Conservation (phyloP, 2,329 filamentous ascomycete species). For the Didymellaceae sp. region DNA sequence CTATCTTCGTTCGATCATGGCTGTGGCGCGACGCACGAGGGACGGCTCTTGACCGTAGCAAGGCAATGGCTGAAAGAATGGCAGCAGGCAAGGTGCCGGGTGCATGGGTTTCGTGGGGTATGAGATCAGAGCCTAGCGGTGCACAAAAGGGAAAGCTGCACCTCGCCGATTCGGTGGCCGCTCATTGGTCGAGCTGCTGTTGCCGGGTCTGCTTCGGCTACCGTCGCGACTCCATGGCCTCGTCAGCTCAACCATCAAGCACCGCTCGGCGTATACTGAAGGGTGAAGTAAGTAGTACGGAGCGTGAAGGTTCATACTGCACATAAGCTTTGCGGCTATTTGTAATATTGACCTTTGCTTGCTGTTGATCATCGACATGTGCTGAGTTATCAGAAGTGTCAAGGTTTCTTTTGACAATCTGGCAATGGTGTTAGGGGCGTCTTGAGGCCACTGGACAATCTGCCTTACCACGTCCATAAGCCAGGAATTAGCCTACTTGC, state of each 20-base stretch:
- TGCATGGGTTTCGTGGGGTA: conserved; percentile 37
- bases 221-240: not conserved
- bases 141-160: conserved; percentile 22
- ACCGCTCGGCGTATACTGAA: not conserved
- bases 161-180: conserved; percentile 18
- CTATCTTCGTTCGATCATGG: conserved; percentile 51
- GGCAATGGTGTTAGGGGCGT: not conserved
- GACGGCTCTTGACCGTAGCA: conserved; percentile 28
- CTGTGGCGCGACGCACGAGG: conserved; percentile 37
- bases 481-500: no score
- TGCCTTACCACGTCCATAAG: not conserved
- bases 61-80: conserved; percentile 18
- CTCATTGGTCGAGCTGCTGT: conserved; percentile 26
- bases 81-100: conserved; percentile 22
- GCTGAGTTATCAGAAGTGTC: not conserved
- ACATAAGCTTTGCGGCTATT: no score
- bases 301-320: not conserved
- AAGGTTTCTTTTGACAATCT: not conserved
- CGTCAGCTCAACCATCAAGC: not conserved
- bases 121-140: conserved; percentile 36
- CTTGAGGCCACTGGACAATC: not conserved
- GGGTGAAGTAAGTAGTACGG: not conserved
- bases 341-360: not conserved
- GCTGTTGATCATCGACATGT: not conserved
- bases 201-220: conserved; percentile 7